These are phyloP conservation scores for Rubia yunnanensis DNA, from an alignment of 257 asterid species.

Conservation along the genomic window DNA sequence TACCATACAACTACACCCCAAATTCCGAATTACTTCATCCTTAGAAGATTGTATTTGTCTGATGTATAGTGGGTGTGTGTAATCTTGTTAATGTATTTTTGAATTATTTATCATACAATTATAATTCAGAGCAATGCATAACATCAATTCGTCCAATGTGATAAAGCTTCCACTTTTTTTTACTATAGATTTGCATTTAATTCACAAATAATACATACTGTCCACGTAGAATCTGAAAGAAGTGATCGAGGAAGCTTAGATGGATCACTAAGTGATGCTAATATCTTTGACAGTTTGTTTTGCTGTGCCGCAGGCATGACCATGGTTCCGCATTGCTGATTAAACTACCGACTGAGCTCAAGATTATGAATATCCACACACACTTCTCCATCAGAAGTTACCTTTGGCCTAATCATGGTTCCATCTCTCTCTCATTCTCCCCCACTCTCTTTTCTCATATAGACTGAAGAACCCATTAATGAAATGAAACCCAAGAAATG, in stretches of 20 bases:
- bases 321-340: constrained; percentile 62
- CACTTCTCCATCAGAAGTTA: constrained; percentile 25
- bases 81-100: no score
- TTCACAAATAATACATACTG: neutral
- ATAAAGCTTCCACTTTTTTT: no score
- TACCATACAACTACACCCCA: no score
- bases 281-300: constrained; percentile 84
- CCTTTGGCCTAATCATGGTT: constrained; percentile 96
- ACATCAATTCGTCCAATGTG: no score
- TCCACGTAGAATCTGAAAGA: neutral
- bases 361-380: constrained; percentile 17
- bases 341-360: constrained; percentile 5
- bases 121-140: no score
- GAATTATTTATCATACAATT: no score
- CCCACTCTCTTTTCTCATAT: constrained; percentile 15
- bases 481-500: neutral
- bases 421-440: constrained; percentile 23
- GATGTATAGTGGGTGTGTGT: neutral
- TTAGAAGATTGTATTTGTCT: neutral
- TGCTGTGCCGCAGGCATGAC: constrained; percentile 97
- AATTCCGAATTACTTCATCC: neutral
- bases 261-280: constrained; percentile 27
- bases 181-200: neutral
- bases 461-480: constrained; percentile 22
- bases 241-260: neutral